Conservation (phyloP, 169 alveolate species). For the Plasmodium gaboni region DNA sequence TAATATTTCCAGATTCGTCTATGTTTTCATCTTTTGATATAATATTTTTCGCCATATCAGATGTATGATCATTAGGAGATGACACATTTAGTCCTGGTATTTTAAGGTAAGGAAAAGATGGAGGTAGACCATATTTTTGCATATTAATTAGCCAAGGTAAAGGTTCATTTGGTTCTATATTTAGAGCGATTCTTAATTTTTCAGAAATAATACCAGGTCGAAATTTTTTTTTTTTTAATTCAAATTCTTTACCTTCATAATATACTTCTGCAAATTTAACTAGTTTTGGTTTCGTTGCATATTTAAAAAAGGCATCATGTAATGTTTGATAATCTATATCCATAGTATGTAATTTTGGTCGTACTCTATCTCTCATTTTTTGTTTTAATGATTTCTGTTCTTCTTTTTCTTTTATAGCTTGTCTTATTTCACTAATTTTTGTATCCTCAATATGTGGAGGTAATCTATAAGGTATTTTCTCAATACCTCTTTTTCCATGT, state of each 20-base stretch:
- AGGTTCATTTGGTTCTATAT: slow-evolving; percentile 96
- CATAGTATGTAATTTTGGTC: slow-evolving; percentile 97
- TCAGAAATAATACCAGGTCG: slow-evolving; percentile 96
- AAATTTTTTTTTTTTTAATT: slow-evolving; percentile 92
- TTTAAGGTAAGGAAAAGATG: slow-evolving; percentile 97
- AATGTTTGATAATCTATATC: slow-evolving; percentile 97
- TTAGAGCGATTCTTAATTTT: slow-evolving; percentile 95
- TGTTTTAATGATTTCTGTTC: slow-evolving; percentile 95
- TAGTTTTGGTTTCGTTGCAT: slow-evolving; percentile 96
- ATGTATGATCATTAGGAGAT: slow-evolving; percentile 86
- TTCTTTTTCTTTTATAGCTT: slow-evolving; percentile 94
- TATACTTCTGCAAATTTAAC: slow-evolving; percentile 97
- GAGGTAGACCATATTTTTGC: slow-evolving; percentile 99
- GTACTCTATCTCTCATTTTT: slow-evolving; percentile 97
- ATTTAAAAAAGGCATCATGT: slow-evolving; percentile 98
- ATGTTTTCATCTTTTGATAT: slow-evolving; percentile 83
- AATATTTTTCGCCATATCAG: not conserved
- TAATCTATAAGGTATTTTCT: slow-evolving; percentile 94
- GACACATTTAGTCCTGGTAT: slow-evolving; percentile 96
- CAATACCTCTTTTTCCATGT: slow-evolving; percentile 96
- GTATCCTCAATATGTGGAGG: slow-evolving; percentile 95
- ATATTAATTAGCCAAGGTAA: slow-evolving; percentile 98
- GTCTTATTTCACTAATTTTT: slow-evolving; percentile 91
- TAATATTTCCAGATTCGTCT: slow-evolving; percentile 85
- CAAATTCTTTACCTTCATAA: slow-evolving; percentile 98